A percentile compares a stretch with the other conserved stretches of the same genome.
phyloP scores from a whole-genome alignment of 441 rosid species.

The Daphne laureola region DNA sequence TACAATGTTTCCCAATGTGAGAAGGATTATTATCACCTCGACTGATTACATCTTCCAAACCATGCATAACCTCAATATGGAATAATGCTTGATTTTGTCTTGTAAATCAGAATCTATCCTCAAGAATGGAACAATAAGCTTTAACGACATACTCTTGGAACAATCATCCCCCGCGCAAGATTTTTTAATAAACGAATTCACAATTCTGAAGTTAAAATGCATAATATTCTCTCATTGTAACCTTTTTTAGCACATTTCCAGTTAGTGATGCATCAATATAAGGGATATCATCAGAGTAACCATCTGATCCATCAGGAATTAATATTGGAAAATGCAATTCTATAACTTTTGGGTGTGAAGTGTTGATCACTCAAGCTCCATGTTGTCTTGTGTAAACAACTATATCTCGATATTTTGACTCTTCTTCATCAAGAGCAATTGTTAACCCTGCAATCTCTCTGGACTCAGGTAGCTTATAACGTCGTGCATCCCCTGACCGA shows the following conservation, averaged over 20 bases:
- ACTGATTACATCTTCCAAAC: neutral
- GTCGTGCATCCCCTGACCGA: too few species aligned
- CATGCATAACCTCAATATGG: neutral
- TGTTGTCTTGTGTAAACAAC: too few species aligned
- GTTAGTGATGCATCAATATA: too few species aligned
- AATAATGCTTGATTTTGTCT: neutral
- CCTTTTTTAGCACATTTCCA: too few species aligned
- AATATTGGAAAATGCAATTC: too few species aligned
- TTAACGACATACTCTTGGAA: conserved; percentile 11
- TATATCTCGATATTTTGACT: too few species aligned
- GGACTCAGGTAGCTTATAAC: too few species aligned
- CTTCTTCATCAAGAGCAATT: too few species aligned
- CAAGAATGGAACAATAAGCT: conserved; percentile 1
- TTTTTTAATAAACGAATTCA: rapidly evolving
- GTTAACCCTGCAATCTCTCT: too few species aligned
- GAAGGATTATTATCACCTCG: neutral
- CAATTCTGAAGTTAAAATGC: neutral
- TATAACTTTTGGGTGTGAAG: neutral
- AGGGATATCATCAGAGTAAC: too few species aligned
- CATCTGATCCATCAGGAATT: too few species aligned
- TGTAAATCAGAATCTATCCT: neutral
- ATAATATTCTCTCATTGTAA: neutral
- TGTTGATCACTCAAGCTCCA: too few species aligned
- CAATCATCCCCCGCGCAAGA: neutral
- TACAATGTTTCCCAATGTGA: neutral